These are phyloP conservation scores for Kodamaea fungicola DNA, from an alignment of 1,139 yeast species.

Conservation along the genomic window DNA sequence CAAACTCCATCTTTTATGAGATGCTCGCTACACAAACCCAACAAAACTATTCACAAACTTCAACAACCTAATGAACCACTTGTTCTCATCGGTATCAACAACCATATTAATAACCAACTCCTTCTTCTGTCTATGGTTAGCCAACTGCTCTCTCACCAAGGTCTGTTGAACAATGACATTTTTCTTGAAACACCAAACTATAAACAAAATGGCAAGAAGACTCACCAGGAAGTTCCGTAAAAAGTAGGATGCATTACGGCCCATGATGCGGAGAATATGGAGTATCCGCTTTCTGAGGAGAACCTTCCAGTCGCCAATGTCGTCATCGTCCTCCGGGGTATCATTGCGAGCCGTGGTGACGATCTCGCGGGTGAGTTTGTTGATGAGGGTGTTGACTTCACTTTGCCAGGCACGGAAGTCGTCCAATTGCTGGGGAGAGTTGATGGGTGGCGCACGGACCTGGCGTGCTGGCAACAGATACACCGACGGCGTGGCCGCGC, in stretches of 20 bases:
- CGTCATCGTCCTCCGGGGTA: slow-evolving; percentile 8
- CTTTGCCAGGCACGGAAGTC: slow-evolving; percentile 47
- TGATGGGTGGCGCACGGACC: slow-evolving; percentile 5
- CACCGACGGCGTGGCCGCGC: slow-evolving; percentile 20
- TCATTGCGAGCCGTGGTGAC: slow-evolving; percentile 12
- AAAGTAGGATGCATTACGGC: slow-evolving; percentile 25
- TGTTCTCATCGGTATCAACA: slow-evolving; percentile 42
- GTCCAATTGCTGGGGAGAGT: slow-evolving; percentile 17
- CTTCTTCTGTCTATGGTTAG: slow-evolving; percentile 23
- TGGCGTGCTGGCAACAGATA: slow-evolving; percentile 21
- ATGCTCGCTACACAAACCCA: slow-evolving; percentile 33
- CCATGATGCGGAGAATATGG: slow-evolving; percentile 25
- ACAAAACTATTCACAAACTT: slow-evolving; percentile 40
- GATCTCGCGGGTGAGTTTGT: slow-evolving; percentile 37
- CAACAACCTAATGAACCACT: slow-evolving; percentile 45
- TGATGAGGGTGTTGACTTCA: slow-evolving; percentile 40
- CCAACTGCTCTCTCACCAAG: slow-evolving; percentile 30
- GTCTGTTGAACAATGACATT: slow-evolving; percentile 42
- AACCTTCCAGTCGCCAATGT: slow-evolving; percentile 21
- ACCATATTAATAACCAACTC: slow-evolving; percentile 46
- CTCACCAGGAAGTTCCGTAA: slow-evolving; percentile 38
- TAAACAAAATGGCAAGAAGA: slow-evolving; percentile 35
- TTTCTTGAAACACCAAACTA: slow-evolving; percentile 43
- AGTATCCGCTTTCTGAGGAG: slow-evolving; percentile 23
- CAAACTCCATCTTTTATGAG: too few species aligned